Conservation (phyloP, 139 green algal genomes). For the Pleodorina starrii region DNA sequence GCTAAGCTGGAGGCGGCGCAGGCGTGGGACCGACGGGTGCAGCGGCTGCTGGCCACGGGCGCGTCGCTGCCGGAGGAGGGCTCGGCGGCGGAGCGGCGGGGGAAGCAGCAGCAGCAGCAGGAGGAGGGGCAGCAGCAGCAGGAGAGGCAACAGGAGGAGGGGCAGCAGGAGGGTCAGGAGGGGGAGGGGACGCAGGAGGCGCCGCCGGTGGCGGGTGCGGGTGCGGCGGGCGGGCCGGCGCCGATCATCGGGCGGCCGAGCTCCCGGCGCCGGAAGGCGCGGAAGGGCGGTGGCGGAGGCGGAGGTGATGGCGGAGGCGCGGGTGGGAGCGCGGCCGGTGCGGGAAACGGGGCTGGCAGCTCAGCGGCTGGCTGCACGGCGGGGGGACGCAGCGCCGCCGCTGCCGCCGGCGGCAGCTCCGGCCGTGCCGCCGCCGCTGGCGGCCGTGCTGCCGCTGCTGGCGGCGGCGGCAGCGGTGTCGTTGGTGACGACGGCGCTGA, state of each 20-base stretch:
- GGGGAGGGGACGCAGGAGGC: not conserved
- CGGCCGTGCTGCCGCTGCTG: too few species aligned
- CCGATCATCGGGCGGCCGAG: not conserved
- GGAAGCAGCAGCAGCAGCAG: not conserved
- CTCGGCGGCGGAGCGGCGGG: not conserved
- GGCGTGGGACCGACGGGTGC: conserved; percentile 50
- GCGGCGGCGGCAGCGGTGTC: not conserved
- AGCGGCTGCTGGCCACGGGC: conserved; percentile 44
- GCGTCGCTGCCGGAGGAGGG: not conserved
- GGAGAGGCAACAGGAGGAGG: not conserved
- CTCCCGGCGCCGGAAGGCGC: not conserved
- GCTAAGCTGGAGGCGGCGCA: conserved; percentile 14
- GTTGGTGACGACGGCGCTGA: not conserved
- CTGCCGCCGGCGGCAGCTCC: too few species aligned
- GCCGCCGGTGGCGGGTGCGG: not conserved
- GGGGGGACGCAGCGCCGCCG: too few species aligned
- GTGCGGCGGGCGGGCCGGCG: not conserved
- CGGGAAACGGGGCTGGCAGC: too few species aligned
- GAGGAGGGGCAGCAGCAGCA: not conserved
- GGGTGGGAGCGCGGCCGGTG: not conserved
- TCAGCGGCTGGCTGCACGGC: too few species aligned
- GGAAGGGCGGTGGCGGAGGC: not conserved
- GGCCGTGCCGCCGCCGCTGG: too few species aligned
- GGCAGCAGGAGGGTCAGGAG: not conserved
- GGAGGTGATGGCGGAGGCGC: not conserved